Base-by-base conservation (phyloP, 306 rosid genomes). In the Lathyrus aphaca region DNA sequence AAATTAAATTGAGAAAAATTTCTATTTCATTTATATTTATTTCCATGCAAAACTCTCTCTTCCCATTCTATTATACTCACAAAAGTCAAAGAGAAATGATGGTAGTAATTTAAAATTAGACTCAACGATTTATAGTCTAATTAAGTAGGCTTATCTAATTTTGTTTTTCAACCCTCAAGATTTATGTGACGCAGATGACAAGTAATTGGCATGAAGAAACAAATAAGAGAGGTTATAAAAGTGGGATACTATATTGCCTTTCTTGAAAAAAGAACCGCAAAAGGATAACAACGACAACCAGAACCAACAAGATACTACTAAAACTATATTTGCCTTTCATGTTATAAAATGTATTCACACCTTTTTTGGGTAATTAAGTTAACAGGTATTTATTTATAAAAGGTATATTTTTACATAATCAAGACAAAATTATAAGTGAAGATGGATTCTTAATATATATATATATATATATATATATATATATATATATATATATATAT, bases 251-350 rank as follows among this genome's bases (percentile, higher is more conserved):
- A 32, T 32, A 30, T 60, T 72, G 17, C 68, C 68, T 35, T 18
- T 46, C 61, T 60, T 59, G 27, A 60, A 60, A 72, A 72, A 59
- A 59, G 39, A 59, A 46, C 48, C 16, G 27, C 27, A 32, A 58
- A 57, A 58, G 2, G 39, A 60, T 72, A 50, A 12, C 27, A 50
- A 18, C 14, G 29, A 18, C 76, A 45, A 44, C 25, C 11, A 45
- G 23, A 59, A 71, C 1, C 15, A 71, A 39, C 12, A 12, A 62
- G 6, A 39, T 16, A 62, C 17, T 38, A 18, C 10, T 35, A 16
- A 16, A 61, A 9, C 27, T 19, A 19, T 53, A 1, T 3, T 17
- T 23, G 2, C 3, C 25, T 23, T 23, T 2, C 9, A 6, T 46
- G 19, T 15, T 46, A 15, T 48, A 48, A 15, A 25, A 40, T 1